A percentile compares a stretch with the other conserved stretches of the same genome.
Conservation (phyloP, 2,329 filamentous ascomycete genomes). For the Aspergillus carbonarius region DNA sequence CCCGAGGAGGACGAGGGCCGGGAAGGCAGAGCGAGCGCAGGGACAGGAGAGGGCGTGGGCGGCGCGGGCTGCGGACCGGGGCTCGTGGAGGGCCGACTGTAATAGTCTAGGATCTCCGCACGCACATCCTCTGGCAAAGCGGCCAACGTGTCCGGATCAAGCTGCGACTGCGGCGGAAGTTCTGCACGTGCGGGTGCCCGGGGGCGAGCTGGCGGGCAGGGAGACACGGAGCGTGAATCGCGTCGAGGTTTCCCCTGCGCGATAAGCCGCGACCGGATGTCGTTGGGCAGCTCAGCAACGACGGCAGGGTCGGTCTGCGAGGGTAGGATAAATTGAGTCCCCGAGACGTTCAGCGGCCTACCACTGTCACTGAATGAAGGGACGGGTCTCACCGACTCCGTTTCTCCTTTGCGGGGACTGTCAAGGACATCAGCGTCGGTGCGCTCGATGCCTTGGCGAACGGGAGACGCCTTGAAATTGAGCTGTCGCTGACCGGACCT, state of each 20-base stretch:
- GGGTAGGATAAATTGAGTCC: constrained; percentile 91
- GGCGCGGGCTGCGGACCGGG: not conserved
- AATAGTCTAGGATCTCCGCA: constrained; percentile 75
- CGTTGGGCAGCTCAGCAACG: constrained; percentile 75
- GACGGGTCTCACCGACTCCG: constrained; percentile 29
- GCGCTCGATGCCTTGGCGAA: constrained; percentile 24
- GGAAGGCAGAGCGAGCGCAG: constrained; percentile 12
- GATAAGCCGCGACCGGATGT: constrained; percentile 76
- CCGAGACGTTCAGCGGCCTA: constrained; percentile 72
- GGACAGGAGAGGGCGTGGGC: not conserved
- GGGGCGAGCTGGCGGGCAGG: constrained; percentile 32
- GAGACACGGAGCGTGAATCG: constrained; percentile 29
- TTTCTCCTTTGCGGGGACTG: constrained; percentile 41
- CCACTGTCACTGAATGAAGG: constrained; percentile 35
- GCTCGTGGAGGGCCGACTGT: constrained; percentile 43
- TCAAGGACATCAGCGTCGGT: constrained; percentile 52
- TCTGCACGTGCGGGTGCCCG: constrained; percentile 27
- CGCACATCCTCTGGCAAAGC: constrained; percentile 84
- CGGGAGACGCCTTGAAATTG: constrained; percentile 60
- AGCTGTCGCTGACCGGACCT: constrained; percentile 70
- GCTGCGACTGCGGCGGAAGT: constrained; percentile 67
- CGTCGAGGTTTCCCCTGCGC: constrained; percentile 50
- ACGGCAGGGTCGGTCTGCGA: constrained; percentile 76
- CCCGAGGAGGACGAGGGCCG: constrained; percentile 40
- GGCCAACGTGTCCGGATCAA: constrained; percentile 81